Evolutionary conservation across 2,329 filamentous ascomycete genomes (phyloP).

Genomic region (Trichoderma sp.): DNA sequence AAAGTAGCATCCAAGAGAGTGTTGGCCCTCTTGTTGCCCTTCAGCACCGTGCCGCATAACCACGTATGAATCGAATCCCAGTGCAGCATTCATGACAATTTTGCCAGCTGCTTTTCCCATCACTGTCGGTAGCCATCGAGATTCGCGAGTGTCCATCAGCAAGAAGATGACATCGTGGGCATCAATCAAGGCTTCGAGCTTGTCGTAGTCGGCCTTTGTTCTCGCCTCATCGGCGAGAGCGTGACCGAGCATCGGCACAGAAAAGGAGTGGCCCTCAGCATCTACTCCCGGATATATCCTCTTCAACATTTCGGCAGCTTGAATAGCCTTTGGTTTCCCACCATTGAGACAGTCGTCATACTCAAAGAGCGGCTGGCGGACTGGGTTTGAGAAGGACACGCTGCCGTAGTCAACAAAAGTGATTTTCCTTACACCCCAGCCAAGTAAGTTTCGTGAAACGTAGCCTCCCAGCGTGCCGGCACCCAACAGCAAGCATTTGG

Average conservation of each 20-base stretch:
- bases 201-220: constrained; percentile 71
- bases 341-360: constrained; percentile 87
- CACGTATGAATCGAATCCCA: constrained; percentile 95
- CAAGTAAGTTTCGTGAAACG: constrained; percentile 86
- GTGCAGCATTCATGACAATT: constrained; percentile 92
- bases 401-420: constrained; percentile 92
- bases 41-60: constrained; percentile 91
- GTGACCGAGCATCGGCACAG: constrained; percentile 94
- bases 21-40: constrained; percentile 52
- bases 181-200: constrained; percentile 70
- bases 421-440: constrained; percentile 93
- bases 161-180: constrained; percentile 91
- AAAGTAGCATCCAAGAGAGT: constrained; percentile 90
- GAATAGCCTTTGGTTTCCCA: constrained; percentile 76
- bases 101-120: constrained; percentile 93
- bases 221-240: constrained; percentile 71
- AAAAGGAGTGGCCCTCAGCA: constrained; percentile 73
- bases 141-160: constrained; percentile 96
- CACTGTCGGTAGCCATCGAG: constrained; percentile 90
- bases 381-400: constrained; percentile 95
- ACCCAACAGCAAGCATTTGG: constrained; percentile 85
- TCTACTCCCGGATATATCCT: constrained; percentile 91
- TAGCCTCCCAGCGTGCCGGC: constrained; percentile 93
- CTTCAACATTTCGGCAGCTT: constrained; percentile 75
- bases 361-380: constrained; percentile 87